Base-by-base conservation (phyloP, 1,284 basidiomycete species). In the Peniophora sp. region DNA sequence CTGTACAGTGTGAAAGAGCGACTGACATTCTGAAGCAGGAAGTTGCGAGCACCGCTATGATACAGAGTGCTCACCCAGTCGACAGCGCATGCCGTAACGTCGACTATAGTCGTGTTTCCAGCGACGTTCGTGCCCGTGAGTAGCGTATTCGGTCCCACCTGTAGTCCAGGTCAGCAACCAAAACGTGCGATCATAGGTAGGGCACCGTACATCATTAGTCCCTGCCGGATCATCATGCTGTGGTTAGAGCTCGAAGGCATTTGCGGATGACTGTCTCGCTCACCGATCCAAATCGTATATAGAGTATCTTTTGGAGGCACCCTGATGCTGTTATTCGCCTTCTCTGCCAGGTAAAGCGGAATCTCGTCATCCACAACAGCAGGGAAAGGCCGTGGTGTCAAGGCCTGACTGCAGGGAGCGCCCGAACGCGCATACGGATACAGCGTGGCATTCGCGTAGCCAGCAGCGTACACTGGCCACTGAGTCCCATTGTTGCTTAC, bases 21-120 rank as follows among this genome's bases (percentile, higher is more conserved):
- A 60, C 69, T 63, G 48, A 72, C 74, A 56, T 74, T 77, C 52
- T 74, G 72, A 62, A 75, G 69, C 50, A 75, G 58, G 53, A 77
- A 75, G 55, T 75, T 71, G n/a, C 74, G 59, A 14, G 70, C 74
- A 2, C 75, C 74, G 17, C 56, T 62, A 14, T 65, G 58, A 52
- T 77, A 74, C 44, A 76, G 49, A 0, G 52, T 56, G 47, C 61
- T 61, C 20, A 77, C 58, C 62, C 69, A 72, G 16, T 69, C 63
- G 34, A 75, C 59, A n/a, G 68, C 69, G 50, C 74, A 75, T 16
- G 59, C 51, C 19, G 68, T 62, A 3, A 68, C 69, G 44, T 73
- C 62, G 3, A 74, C 71, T 49, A 77, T 58, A 3, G 70, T 74
- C 8, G 47, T 43, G 24, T 49, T 45, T 24, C 50, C 36, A 6